Evolutionary conservation across 352 stramenopile genomes (phyloP), one percentile per base, ranked within the genome.

Genomic region (Phytophthora lateralis): DNA sequence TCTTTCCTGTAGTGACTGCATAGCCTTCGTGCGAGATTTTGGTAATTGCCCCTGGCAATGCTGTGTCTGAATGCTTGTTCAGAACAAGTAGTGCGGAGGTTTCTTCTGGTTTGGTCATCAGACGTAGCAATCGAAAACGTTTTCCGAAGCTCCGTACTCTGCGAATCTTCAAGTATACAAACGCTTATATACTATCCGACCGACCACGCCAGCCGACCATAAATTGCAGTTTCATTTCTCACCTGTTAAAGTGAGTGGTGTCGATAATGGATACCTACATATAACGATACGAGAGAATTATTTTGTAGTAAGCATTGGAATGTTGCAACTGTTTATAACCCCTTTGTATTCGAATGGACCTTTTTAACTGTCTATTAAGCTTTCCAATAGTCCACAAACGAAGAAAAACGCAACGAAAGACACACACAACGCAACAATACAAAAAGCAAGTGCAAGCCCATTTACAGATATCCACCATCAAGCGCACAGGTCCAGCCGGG

Each of bases 391-490:
- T 24, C 26, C n/a, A 26, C 52, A 44, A 30, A 2, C 17, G 20
- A 12, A 6, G 14, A 17, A 18, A 20, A 47, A 38, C 35, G 49
- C 48, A 60, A 66, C 58, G 49, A 69, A 69, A 52, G 48, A 58
- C 48, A 41, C 38, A 49, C 49, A 60, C 53, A 73, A 64, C 49
- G 54, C 51, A 72, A 69, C 60, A 69, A 73, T 69, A 73, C 53
- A 66, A 73, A 63, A 8, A 7, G n/a, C 51, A 53, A 63, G 39
- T 67, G 20, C 46, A 60, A 30, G 15, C 20, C 47, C 61, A 69
- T 30, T 30, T 34, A 48, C 26, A 32, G 26, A 35, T 56, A 62
- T 70, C 49, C 56, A 49, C 55, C 24, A 6, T 38, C 48, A 35
- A 42, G 37, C 34, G 39, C 39, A 32, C 47, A 59, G 52, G 55